A percentile compares a stretch with the other conserved stretches of the same genome.
Evolutionary conservation across 768 basidiomycete species (phyloP).

Genomic region (Leccinum aurantiacum): DNA sequence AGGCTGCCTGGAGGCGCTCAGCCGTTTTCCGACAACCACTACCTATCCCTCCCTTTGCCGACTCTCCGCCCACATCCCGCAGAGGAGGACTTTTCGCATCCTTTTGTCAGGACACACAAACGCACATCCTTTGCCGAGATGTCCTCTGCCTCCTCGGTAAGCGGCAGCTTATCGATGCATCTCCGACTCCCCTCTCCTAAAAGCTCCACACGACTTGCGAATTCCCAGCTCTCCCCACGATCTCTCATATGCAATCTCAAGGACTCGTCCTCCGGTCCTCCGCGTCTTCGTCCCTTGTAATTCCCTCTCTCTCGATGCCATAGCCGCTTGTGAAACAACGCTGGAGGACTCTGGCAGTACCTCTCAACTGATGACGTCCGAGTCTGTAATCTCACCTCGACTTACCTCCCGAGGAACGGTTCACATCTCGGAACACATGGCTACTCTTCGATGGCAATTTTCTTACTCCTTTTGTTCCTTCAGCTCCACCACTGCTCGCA

Average conservation of each 20-base stretch:
- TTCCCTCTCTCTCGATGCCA: slow-evolving; percentile 42
- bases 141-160: slow-evolving; percentile 44
- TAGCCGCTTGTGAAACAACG: slow-evolving; percentile 60
- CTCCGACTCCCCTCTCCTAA: slow-evolving; percentile 22
- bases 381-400: slow-evolving; percentile 12
- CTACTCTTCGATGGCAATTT: slow-evolving; percentile 65
- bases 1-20: slow-evolving; percentile 50
- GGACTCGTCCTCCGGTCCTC: slow-evolving; percentile 47
- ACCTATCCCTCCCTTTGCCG: slow-evolving; percentile 21
- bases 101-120: slow-evolving; percentile 36
- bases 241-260: slow-evolving; percentile 56
- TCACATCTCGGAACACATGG: slow-evolving; percentile 48
- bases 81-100: slow-evolving; percentile 41
- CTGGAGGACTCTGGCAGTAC: slow-evolving; percentile 67
- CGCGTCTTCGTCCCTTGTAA: slow-evolving; percentile 76
- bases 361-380: slow-evolving; percentile 43
- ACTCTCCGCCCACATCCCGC: slow-evolving; percentile 26
- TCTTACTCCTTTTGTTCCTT: slow-evolving; percentile 62
- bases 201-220: background rate
- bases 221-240: slow-evolving; percentile 53
- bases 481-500: slow-evolving; percentile 47
- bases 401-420: slow-evolving; percentile 19
- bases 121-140: slow-evolving; percentile 44
- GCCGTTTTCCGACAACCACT: slow-evolving; percentile 6
- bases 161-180: slow-evolving; percentile 16